A percentile compares a stretch with the other conserved stretches of the same genome.
These are phyloP conservation scores for Zygotorulaspora florentina DNA, from an alignment of 805 yeast species.

Conservation along the genomic window DNA sequence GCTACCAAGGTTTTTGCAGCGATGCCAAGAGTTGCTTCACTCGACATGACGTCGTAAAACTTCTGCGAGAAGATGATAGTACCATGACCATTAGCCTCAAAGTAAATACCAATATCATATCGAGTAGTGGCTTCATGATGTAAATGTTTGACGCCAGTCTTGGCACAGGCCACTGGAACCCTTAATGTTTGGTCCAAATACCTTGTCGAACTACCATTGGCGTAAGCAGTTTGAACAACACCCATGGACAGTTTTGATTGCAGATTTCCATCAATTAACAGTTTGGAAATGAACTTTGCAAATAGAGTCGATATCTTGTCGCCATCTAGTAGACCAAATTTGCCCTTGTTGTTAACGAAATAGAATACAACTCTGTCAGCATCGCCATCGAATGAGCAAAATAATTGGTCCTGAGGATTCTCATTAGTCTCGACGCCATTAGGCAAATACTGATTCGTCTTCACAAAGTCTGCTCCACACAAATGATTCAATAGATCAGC, in stretches of 20 bases:
- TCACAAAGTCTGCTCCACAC: slow-evolving; percentile 96
- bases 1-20: slow-evolving; percentile 49
- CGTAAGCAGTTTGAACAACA: slow-evolving; percentile 96
- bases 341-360: slow-evolving; percentile 39
- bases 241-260: slow-evolving; percentile 50
- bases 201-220: slow-evolving; percentile 86
- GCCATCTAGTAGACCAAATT: slow-evolving; percentile 73
- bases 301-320: slow-evolving; percentile 87
- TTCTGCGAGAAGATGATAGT: slow-evolving; percentile 76
- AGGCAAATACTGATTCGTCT: slow-evolving; percentile 81
- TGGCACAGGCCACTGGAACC: slow-evolving; percentile 80
- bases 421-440: slow-evolving; percentile 39
- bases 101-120: slow-evolving; percentile 88
- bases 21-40: slow-evolving; percentile 38
- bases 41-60: slow-evolving; percentile 39
- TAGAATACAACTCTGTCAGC: slow-evolving; percentile 93
- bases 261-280: slow-evolving; percentile 44
- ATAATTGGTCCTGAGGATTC: slow-evolving; percentile 45
- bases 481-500: slow-evolving; percentile 64
- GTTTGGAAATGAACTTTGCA: slow-evolving; percentile 59
- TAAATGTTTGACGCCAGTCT: slow-evolving; percentile 94
- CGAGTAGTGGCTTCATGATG: slow-evolving; percentile 82
- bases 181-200: slow-evolving; percentile 58
- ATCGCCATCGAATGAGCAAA: slow-evolving; percentile 92
- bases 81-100: slow-evolving; percentile 99